These are phyloP conservation scores for Entrophospora sp. DNA, from an alignment of 192 early-diverging fungal genomes.

Conservation along the genomic window DNA sequence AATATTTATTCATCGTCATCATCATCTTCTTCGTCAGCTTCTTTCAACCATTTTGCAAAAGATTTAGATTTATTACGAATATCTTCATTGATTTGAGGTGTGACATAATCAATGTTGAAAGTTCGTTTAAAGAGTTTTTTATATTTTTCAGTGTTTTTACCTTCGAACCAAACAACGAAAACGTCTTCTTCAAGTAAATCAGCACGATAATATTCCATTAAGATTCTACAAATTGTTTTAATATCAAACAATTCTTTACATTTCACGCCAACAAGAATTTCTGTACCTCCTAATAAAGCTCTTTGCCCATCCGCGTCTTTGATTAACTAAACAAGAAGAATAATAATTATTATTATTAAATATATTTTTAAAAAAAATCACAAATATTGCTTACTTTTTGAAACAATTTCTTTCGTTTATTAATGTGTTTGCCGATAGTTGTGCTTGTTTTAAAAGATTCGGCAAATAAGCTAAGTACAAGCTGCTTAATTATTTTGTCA, in stretches of 20 bases:
- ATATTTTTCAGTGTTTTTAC: constrained; percentile 36
- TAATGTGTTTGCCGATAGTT: constrained; percentile 54
- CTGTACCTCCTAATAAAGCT: constrained; percentile 84
- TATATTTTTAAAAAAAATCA: background rate
- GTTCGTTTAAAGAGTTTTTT: constrained; percentile 17
- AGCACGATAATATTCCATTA: constrained; percentile 84
- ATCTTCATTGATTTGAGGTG: constrained; percentile 67
- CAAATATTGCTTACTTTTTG: constrained; percentile 26
- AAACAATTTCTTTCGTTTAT: constrained; percentile 61
- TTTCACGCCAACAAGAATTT: constrained; percentile 64
- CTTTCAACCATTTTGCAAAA: constrained; percentile 85
- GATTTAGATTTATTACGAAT: constrained; percentile 79
- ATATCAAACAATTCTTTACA: constrained; percentile 43
- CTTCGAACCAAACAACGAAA: constrained; percentile 84
- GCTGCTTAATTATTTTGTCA: constrained; percentile 62
- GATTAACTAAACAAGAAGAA: constrained; percentile 47
- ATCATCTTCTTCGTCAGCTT: constrained; percentile 77
- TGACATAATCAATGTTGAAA: constrained; percentile 71
- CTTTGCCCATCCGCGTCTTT: constrained; percentile 77
- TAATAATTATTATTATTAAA: background rate
- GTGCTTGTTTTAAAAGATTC: constrained; percentile 22
- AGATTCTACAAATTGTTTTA: constrained; percentile 58
- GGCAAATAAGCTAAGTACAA: constrained; percentile 76
- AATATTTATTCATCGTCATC: too few species aligned
- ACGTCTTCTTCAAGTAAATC: constrained; percentile 91